Conservation (phyloP, 2,329 filamentous ascomycete species). For the Hypocrella siamensis region DNA sequence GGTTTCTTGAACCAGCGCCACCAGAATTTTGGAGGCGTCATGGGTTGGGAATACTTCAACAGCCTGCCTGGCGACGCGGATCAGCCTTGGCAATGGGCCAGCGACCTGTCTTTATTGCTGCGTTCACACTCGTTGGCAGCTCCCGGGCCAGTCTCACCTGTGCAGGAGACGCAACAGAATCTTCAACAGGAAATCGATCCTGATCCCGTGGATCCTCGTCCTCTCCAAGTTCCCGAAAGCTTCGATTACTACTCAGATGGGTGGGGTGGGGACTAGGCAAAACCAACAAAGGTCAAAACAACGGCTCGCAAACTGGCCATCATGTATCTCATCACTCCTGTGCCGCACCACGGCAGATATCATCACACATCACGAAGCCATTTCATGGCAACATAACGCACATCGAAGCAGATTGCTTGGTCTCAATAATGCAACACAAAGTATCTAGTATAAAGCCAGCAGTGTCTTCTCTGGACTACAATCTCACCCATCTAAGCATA, state of each 20-base stretch:
- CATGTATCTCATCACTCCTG: no score
- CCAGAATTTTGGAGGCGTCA: constrained; percentile 66
- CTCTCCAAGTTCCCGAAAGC: constrained; percentile 6
- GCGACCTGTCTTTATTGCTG: constrained; percentile 39
- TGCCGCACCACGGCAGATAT: no score
- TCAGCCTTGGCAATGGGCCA: constrained; percentile 66
- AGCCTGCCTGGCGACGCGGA: constrained; percentile 46
- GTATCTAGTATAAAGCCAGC: constrained; percentile 7
- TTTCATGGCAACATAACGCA: not conserved
- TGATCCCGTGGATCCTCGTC: constrained; percentile 5
- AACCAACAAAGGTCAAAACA: not conserved
- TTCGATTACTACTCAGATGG: constrained; percentile 12
- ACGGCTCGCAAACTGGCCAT: no score
- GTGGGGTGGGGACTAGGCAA: constrained; percentile 1
- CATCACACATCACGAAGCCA: no score
- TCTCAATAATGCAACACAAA: constrained; percentile 3
- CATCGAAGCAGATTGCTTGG: constrained; percentile 3
- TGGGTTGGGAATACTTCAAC: constrained; percentile 96
- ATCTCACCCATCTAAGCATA: constrained; percentile 4
- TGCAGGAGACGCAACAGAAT: no score
- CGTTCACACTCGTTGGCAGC: constrained; percentile 13
- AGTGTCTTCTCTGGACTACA: constrained; percentile 3
- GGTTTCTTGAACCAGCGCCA: constrained; percentile 31
- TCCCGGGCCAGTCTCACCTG: not conserved
- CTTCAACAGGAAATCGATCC: constrained; percentile 5